Evolutionary conservation across 164 flowering plant species (phyloP).

Genomic region (Aristolochia californica): DNA sequence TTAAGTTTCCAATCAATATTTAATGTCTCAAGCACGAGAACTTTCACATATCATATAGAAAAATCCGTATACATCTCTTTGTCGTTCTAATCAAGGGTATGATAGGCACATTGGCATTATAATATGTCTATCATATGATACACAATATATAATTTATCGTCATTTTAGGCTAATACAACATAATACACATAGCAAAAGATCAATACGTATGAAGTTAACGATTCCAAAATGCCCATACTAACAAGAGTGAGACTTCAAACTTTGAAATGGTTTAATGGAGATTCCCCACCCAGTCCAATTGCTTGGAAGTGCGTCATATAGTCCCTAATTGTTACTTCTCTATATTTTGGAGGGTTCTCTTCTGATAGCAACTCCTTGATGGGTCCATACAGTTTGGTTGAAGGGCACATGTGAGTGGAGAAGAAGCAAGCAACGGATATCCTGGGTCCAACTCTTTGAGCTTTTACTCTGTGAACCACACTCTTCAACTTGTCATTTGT

Average conservation of each 20-base stretch:
- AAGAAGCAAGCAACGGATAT: slow-evolving; percentile 24
- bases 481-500: slow-evolving; percentile 6
- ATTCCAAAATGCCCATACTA: too few species aligned
- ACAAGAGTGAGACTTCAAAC: not conserved
- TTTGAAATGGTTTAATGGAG: slow-evolving; percentile 3
- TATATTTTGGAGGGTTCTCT: slow-evolving; percentile 19
- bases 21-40: too few species aligned
- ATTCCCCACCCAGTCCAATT: slow-evolving; percentile 6
- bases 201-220: too few species aligned
- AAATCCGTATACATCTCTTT: too few species aligned
- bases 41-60: too few species aligned
- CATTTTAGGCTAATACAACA: too few species aligned
- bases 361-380: slow-evolving; percentile 28
- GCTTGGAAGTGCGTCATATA: not conserved
- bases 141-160: too few species aligned
- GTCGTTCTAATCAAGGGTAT: too few species aligned
- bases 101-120: too few species aligned
- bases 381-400: slow-evolving; percentile 15
- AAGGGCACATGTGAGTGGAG: not conserved
- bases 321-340: slow-evolving; percentile 3
- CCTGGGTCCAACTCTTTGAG: slow-evolving; percentile 24
- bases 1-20: too few species aligned
- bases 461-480: slow-evolving; percentile 11
- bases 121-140: too few species aligned
- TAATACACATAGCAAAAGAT: too few species aligned